A percentile compares a stretch with the other conserved stretches of the same genome.
Evolutionary conservation across 2,329 filamentous ascomycete species (phyloP).

Genomic region (Elsinoe fawcettii): DNA sequence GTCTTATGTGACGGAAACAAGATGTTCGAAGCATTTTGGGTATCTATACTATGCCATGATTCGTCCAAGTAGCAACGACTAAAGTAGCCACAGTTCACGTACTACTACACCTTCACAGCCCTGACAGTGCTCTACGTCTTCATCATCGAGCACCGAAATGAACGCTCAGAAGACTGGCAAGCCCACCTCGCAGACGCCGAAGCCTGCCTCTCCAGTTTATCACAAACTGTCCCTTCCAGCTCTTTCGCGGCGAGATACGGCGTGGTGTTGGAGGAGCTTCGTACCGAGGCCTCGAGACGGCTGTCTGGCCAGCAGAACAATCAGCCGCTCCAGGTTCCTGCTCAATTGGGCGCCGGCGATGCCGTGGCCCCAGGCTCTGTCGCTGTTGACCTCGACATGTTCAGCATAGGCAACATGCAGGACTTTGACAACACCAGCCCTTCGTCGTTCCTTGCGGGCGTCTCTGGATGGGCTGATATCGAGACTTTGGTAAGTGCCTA

Average conservation of each 20-base stretch:
- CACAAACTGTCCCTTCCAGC: background rate
- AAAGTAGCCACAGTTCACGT: slow-evolving; percentile 10
- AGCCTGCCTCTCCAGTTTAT: background rate
- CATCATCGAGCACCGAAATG: slow-evolving; percentile 8
- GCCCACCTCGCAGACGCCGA: slow-evolving; percentile 11
- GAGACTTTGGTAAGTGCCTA: background rate
- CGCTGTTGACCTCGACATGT: background rate
- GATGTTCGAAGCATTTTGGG: slow-evolving; percentile 13
- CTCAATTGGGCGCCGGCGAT: background rate
- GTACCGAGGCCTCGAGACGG: slow-evolving; percentile 9
- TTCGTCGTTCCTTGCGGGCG: background rate
- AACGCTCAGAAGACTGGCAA: slow-evolving; percentile 6
- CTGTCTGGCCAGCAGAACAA: background rate
- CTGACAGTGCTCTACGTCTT: slow-evolving; percentile 5
- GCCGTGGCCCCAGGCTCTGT: background rate
- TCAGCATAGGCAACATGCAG: background rate
- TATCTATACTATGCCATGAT: background rate
- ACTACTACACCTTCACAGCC: slow-evolving; percentile 11
- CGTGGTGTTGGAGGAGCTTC: slow-evolving; percentile 15
- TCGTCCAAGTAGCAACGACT: background rate
- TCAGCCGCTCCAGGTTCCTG: background rate
- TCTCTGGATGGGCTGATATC: background rate
- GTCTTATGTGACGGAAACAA: slow-evolving; percentile 5
- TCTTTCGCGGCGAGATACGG: slow-evolving; percentile 9
- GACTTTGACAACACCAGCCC: background rate